Evolutionary conservation across 2,329 filamentous ascomycete genomes (phyloP), one percentile per base, ranked within the genome.

Genomic region (Pseudocercospora musae): DNA sequence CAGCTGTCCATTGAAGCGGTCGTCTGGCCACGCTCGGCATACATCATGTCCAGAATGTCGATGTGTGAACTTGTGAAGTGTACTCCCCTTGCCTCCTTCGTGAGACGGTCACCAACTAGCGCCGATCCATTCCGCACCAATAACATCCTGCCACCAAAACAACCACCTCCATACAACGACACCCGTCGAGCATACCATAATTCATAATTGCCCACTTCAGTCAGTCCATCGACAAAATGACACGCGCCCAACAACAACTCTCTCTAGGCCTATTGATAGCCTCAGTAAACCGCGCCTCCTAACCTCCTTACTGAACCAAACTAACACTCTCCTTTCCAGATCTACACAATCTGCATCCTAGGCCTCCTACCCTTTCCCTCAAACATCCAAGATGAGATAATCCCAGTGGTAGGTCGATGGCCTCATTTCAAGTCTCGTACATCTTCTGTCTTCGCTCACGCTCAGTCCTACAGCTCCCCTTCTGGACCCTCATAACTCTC

Each of bases 401-500:
- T 98, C 66, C 95, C 94, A 40, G 87, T 96, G 66, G 94, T 97
- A 87, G 69, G 91, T 83, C n/a, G n/a, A n/a, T n/a, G n/a, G n/a
- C n/a, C n/a, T 37, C 21, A 13, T 42, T 18, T 23, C 46, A 4
- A 20, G 50, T 44, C 44, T 11, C 27, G 21, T 15, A 37, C 11
- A 25, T 57, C 8, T 23, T 27, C 18, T 37, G 13, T 29, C 29
- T 44, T 8, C 13, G 27, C 18, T 31, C 7, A 48, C 18, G 5
- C 27, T 21, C 52, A 4, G 4, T 11, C 4, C 10, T 9, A 13
- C 70, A 97, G 93, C 85, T 98, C 53, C 95, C 95, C 60, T 91
- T 97, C 81, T 99, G 94, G 90, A 87, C 86, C 52, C 83, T 98
- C 71, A 90, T 99, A 69, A 88, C 90, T 21, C 93, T 98, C 75